Evolutionary conservation across 108 stramenopile species (phyloP).

Genomic region (Aurantiochytrium sp.): DNA sequence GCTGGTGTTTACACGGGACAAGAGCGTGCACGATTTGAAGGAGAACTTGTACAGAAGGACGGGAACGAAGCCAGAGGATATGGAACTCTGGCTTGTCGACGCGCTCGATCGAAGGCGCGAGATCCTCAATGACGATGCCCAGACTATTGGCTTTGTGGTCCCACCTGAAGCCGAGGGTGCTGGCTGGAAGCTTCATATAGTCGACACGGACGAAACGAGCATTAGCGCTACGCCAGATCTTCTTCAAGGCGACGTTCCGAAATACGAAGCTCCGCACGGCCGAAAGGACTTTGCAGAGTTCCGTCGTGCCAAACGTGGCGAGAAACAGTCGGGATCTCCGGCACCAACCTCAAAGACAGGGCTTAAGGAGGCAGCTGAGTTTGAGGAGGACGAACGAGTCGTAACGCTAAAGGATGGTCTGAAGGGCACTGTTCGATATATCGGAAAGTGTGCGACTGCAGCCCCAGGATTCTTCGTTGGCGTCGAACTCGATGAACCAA

Average conservation of each 20-base stretch:
- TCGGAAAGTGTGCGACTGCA: not conserved
- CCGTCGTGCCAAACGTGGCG: not conserved
- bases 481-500: not conserved
- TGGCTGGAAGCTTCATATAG: not conserved
- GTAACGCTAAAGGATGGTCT: not conserved
- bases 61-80: not conserved
- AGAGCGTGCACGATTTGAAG: not conserved
- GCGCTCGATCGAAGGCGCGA: not conserved
- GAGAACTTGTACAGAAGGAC: not conserved
- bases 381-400: not conserved
- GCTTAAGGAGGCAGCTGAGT: not conserved
- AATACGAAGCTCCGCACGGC: slow-evolving; percentile 2
- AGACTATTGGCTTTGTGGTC: not conserved
- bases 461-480: slow-evolving; percentile 3
- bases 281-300: not conserved
- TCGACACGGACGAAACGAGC: not conserved
- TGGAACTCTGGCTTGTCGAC: slow-evolving; percentile 15
- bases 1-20: not conserved
- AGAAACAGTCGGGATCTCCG: not conserved
- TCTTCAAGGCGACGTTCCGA: not conserved
- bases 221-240: not conserved
- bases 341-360: not conserved
- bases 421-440: not conserved
- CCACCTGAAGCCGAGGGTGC: not conserved
- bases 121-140: not conserved